Percentiles rank a stretch among this genome's conserved stretches.
Conservation (phyloP, 2,329 filamentous ascomycete genomes). For the Ascochyta lentis region DNA sequence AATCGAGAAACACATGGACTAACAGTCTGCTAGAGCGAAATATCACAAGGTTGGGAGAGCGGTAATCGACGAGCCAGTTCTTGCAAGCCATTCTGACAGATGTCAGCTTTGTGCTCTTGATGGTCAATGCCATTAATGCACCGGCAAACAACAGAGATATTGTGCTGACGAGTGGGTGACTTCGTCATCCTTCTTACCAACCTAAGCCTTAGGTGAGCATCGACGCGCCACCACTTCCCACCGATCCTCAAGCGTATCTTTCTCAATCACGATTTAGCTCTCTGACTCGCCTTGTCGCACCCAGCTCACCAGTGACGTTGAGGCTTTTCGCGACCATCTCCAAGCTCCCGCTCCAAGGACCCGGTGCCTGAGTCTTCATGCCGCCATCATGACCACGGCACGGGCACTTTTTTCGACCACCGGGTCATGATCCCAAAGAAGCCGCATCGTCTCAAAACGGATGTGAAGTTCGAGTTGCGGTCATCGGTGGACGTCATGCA, state of each 20-base stretch:
- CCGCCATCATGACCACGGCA: not conserved
- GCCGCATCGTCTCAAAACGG: not conserved
- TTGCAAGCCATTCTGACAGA: no score
- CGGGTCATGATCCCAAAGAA: not conserved
- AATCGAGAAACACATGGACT: not conserved
- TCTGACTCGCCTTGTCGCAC: not conserved
- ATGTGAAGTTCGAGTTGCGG: not conserved
- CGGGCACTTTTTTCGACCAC: not conserved
- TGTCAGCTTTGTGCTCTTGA: not conserved
- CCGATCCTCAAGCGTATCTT: not conserved
- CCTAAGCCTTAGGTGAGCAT: not conserved
- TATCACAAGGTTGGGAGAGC: no score
- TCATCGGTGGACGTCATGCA: conserved; percentile 11
- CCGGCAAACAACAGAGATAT: not conserved
- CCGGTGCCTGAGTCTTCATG: not conserved
- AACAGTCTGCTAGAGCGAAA: no score
- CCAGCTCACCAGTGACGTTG: not conserved
- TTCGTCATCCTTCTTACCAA: not conserved
- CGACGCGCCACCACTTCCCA: not conserved
- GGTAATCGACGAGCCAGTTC: no score
- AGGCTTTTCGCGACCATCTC: not conserved
- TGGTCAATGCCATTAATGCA: not conserved
- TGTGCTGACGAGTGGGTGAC: not conserved
- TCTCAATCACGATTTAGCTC: not conserved
- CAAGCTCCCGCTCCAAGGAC: not conserved